Evolutionary conservation across 2,329 filamentous ascomycete genomes (phyloP).

Genomic region (Gliomastix tumulicola): DNA sequence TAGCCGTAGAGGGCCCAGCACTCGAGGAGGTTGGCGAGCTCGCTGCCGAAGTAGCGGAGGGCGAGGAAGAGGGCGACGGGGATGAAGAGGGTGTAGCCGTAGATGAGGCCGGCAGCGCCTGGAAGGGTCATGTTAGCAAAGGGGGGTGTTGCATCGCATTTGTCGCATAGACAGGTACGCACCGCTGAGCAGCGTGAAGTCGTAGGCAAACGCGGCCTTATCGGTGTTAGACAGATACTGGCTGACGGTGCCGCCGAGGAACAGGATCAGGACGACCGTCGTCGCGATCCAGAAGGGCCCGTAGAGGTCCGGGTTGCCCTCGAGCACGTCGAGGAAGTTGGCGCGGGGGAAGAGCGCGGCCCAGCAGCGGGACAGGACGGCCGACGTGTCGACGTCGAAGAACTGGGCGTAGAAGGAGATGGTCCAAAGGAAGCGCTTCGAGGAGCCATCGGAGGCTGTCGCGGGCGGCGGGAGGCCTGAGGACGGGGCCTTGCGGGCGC

Average conservation of each 20-base stretch:
- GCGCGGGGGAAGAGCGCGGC: constrained; percentile 84
- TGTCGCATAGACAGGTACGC: constrained; percentile 16
- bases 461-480: constrained; percentile 50
- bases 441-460: constrained; percentile 35
- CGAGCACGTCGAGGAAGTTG: constrained; percentile 94
- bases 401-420: constrained; percentile 94
- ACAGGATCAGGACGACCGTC: constrained; percentile 91
- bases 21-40: constrained; percentile 87
- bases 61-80: constrained; percentile 81
- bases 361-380: constrained; percentile 80
- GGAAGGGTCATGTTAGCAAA: constrained; percentile 6
- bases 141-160: not conserved
- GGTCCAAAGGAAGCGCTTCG: constrained; percentile 88
- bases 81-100: constrained; percentile 88
- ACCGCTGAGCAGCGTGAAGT: constrained; percentile 85
- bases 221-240: constrained; percentile 70
- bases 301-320: constrained; percentile 95
- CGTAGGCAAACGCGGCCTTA: constrained; percentile 77
- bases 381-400: constrained; percentile 94
- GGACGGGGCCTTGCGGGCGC: constrained; percentile 35
- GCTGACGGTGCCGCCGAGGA: constrained; percentile 90
- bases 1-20: constrained; percentile 96
- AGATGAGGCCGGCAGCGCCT: constrained; percentile 85
- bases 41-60: constrained; percentile 91
- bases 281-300: constrained; percentile 98